Percentiles rank a stretch among this genome's conserved stretches.
These are phyloP conservation scores for Cryptosporidium felis DNA, from an alignment of 169 alveolate species.

Conservation along the genomic window DNA sequence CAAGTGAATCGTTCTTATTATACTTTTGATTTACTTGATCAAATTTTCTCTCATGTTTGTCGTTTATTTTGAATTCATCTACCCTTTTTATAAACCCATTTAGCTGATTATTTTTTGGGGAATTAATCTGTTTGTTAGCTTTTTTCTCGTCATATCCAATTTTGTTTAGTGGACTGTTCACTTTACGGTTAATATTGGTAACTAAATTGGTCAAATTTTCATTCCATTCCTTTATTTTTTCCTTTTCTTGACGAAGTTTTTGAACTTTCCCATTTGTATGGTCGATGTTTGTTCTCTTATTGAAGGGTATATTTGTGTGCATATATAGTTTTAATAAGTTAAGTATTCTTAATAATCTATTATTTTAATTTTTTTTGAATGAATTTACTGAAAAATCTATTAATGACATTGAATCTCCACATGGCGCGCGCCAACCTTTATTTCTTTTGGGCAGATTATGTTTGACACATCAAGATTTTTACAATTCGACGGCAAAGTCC, in stretches of 20 bases:
- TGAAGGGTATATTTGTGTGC: background rate
- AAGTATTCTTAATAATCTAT: too few relatives aligned
- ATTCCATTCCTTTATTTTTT: constrained; percentile 66
- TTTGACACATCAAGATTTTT: too few relatives aligned
- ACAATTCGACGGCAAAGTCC: too few relatives aligned
- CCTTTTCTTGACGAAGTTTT: constrained; percentile 26
- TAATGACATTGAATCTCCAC: constrained; percentile 70
- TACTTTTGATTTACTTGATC: background rate
- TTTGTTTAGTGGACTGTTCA: background rate
- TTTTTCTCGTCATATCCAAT: background rate
- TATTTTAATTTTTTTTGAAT: too few relatives aligned
- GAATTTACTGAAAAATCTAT: constrained; percentile 13
- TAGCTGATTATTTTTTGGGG: background rate
- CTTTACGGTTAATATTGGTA: background rate
- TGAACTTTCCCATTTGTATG: constrained; percentile 3
- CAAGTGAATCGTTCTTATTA: background rate
- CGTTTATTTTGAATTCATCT: background rate
- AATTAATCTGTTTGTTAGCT: background rate
- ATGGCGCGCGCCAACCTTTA: constrained; percentile 52
- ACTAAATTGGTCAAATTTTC: constrained; percentile 56
- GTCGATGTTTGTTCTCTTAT: background rate
- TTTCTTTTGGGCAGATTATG: too few relatives aligned
- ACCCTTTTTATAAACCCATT: background rate
- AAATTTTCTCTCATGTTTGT: background rate
- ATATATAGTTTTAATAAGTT: too few relatives aligned